Conservation (phyloP, 192 early-diverging fungal genomes). For the Umbelopsis sp. region DNA sequence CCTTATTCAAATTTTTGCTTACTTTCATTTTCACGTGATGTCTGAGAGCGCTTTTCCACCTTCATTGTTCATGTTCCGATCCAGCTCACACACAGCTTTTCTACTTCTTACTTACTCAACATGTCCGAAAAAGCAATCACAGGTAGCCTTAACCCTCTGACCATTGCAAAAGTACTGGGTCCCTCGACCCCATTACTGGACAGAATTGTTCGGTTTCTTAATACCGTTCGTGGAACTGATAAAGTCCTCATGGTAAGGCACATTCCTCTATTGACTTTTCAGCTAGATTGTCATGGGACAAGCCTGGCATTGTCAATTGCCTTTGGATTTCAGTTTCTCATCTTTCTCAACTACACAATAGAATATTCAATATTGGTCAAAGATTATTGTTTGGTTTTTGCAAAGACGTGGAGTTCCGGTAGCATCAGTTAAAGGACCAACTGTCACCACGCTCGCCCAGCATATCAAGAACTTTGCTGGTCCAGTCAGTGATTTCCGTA, state of each 20-base stretch:
- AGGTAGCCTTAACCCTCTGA: constrained; percentile 38
- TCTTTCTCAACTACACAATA: constrained; percentile 31
- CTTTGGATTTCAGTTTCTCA: background rate
- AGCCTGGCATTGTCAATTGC: background rate
- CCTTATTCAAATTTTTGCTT: constrained; percentile 4
- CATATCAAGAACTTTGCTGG: constrained; percentile 78
- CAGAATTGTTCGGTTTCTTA: constrained; percentile 63
- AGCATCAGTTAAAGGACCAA: constrained; percentile 29
- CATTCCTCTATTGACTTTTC: background rate
- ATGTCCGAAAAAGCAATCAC: constrained; percentile 12
- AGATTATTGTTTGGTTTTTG: constrained; percentile 83
- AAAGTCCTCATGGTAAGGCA: constrained; percentile 68
- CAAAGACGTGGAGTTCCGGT: constrained; percentile 34
- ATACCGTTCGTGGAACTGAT: constrained; percentile 62
- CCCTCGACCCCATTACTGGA: constrained; percentile 67
- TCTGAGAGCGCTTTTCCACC: background rate
- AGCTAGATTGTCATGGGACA: background rate
- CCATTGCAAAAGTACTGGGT: constrained; percentile 51
- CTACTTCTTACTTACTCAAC: background rate
- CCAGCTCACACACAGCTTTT: background rate
- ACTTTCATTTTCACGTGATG: constrained; percentile 9
- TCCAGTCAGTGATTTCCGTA: constrained; percentile 90
- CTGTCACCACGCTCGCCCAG: constrained; percentile 58
- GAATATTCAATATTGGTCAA: constrained; percentile 91
- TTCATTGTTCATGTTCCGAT: background rate